Evolutionary conservation across 192 early-diverging fungal genomes (phyloP), one percentile per base, ranked within the genome.

Genomic region (Martensiomyces pterosporus): DNA sequence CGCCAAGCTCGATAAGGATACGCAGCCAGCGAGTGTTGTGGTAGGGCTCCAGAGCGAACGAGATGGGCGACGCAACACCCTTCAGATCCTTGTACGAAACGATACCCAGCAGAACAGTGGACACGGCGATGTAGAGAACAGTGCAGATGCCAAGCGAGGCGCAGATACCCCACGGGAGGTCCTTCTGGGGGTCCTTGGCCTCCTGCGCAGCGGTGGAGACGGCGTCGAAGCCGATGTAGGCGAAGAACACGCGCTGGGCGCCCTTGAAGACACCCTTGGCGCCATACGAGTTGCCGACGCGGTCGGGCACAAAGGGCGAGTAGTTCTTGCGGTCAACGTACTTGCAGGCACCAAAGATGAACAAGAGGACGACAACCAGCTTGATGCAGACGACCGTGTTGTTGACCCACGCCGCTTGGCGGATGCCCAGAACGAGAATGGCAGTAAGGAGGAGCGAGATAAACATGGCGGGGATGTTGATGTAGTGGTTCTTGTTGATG

Each of bases 221-320:
- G 1, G 85, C 79, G 64, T 95, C 92, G 65, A 93, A 93, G 7
- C 92, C 91, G 63, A 92, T 87, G 56, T 91, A 93, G 13, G 85
- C 66, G 33, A 80, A 82, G 57, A 93, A 92, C 10, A 93, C 89
- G 1, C 78, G 67, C 24, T 84, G 77, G 6, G 92, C 79, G 13
- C 77, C 87, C 47, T 80, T 79, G 40, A 90, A 82, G 14, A 91
- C 49, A 26, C 91, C 89, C 19, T 69, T 49, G 6, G 71, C 74
- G 24, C 88, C 90, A 73, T 78, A 92, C 24, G 75, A 47, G 35
- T 65, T 72, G 22, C 69, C 77, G 38, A 66, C 56, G 29, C 83
- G 81, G 35, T 52, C 75, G 21, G 89, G 91, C 40, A 93, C 65
- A 72, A 91, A 91, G 3, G 91, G 91, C 25, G 49, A 19, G 53